Evolutionary conservation across 176 grass and related monocot genomes (phyloP), one percentile per base, ranked within the genome.

Genomic region (Zizania latifolia): DNA sequence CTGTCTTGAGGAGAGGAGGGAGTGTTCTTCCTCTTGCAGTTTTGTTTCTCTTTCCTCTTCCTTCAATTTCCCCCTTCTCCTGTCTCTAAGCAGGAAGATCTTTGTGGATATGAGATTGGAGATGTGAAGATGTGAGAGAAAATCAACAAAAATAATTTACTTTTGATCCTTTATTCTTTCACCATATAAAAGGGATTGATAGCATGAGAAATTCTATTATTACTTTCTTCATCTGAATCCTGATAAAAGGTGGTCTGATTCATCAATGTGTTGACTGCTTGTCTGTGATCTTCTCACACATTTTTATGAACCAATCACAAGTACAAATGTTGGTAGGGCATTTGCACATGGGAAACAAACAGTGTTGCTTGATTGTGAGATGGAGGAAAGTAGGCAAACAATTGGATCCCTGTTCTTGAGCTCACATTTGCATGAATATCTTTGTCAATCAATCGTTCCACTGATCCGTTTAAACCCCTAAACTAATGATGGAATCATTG

Each of bases 71-170:
- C 7, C 15, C 61, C 4, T 71, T 82, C 60, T 21, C 11, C 12
- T 76, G n/a, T 78, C 43, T 76, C 62, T 13, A 10, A 80, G 55
- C 34, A 73, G 62, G 16, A 44, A 75, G 35, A 70, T 70, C 37
- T 63, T 35, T 79, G 86, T 84, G 86, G 86, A 88, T 84, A 88
- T 70, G 80, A 79, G 75, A 62, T 35, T 68, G 69, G 76, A 61
- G 51, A 53, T 78, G 40, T 68, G 68, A 88, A 65, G 65, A 70
- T 64, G 59, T 53, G 24, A 70, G 62, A 33, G 39, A 79, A 79
- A 75, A 80, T 57, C 33, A 75, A 29, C 81, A 62, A 78, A 72
- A 68, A 71, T 53, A 76, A 46, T 75, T 74, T 84, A 44, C 21
- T 70, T 79, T 79, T 79, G 69, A 62, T 83, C 29, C 34, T 63